phyloP scores from a whole-genome alignment of 2,329 filamentous ascomycete species.

The Colletotrichum cordylinicola region DNA sequence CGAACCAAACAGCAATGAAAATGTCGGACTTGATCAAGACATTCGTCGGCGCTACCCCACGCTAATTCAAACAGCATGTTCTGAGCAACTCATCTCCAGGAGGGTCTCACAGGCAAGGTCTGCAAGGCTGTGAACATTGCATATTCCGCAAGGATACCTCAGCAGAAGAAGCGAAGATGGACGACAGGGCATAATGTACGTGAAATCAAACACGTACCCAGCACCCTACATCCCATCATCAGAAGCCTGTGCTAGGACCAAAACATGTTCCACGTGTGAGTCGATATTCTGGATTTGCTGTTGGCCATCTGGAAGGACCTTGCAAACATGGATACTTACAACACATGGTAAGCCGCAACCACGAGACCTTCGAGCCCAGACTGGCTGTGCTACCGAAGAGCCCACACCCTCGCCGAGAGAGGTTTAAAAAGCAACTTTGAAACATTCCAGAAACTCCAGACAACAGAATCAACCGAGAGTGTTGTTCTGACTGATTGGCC shows the following conservation, averaged over 20 bases:
- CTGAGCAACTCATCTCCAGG: accelerated
- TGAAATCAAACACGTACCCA: accelerated
- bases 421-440: background rate
- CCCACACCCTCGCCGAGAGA: background rate
- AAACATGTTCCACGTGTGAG: background rate
- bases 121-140: accelerated
- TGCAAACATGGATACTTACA: background rate
- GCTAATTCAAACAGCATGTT: accelerated
- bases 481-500: background rate
- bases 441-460: background rate
- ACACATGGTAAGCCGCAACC: background rate
- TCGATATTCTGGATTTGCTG: background rate
- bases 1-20: too few species aligned
- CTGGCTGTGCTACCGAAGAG: background rate
- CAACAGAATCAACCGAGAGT: too few species aligned
- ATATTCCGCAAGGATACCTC: background rate
- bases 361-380: background rate
- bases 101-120: background rate
- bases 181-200: accelerated
- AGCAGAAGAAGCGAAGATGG: background rate
- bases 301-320: background rate
- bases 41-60: background rate
- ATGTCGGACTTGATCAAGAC: too few species aligned
- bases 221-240: accelerated
- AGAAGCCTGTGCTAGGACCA: accelerated